Conservation (phyloP, 768 basidiomycete species). For the Mycena belliarum region DNA sequence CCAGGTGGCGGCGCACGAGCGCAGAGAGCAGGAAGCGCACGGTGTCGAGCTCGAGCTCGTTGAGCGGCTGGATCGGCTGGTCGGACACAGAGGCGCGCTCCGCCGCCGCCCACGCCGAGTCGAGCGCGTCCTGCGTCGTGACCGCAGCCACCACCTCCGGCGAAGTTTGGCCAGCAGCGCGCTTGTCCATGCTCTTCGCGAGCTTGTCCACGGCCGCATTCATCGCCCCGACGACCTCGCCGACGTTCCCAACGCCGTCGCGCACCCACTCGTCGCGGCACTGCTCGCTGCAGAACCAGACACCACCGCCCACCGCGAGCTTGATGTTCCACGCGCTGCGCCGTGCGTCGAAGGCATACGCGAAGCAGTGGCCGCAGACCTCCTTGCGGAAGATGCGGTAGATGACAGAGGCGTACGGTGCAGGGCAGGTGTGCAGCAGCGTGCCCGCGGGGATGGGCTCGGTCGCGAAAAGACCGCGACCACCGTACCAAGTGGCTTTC, state of each 20-base stretch:
- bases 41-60: constrained; percentile 60
- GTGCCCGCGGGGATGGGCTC: constrained; percentile 42
- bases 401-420: constrained; percentile 59
- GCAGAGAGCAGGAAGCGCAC: constrained; percentile 56
- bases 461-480: constrained; percentile 54
- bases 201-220: constrained; percentile 39
- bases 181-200: constrained; percentile 29
- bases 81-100: constrained; percentile 31
- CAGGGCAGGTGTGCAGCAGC: constrained; percentile 42
- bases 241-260: constrained; percentile 34
- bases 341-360: constrained; percentile 55
- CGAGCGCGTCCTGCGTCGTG: constrained; percentile 42
- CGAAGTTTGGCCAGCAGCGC: constrained; percentile 23
- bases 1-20: constrained; percentile 45
- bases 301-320: constrained; percentile 38
- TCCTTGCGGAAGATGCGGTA: constrained; percentile 66
- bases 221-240: constrained; percentile 31
- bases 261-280: constrained; percentile 49
- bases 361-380: constrained; percentile 66
- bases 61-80: constrained; percentile 31
- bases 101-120: constrained; percentile 47
- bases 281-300: constrained; percentile 56
- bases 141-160: constrained; percentile 6
- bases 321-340: constrained; percentile 49
- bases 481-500: constrained; percentile 44